These are phyloP conservation scores for Gleditsia sinensis DNA, from an alignment of 306 rosid genomes.

Conservation along the genomic window DNA sequence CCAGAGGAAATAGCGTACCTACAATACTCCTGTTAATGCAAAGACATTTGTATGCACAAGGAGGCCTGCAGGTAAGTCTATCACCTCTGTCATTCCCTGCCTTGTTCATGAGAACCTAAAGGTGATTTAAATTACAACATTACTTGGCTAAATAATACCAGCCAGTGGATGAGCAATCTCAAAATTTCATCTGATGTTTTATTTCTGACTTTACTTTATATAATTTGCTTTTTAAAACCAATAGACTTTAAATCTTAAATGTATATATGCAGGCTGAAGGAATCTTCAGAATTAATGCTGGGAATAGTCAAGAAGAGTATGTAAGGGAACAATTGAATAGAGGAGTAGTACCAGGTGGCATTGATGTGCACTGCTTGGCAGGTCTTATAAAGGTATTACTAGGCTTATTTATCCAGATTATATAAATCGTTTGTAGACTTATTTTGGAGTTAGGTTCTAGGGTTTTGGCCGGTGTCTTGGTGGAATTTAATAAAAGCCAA, in stretches of 20 bases:
- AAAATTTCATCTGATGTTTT: neutral
- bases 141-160: neutral
- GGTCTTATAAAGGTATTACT: slow-evolving; percentile 87
- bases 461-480: slow-evolving; percentile 18
- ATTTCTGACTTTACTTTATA: slow-evolving; percentile 11
- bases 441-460: slow-evolving; percentile 8
- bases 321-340: slow-evolving; percentile 88
- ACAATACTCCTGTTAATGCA: slow-evolving; percentile 91
- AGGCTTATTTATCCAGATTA: slow-evolving; percentile 1
- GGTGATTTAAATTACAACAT: slow-evolving; percentile 13
- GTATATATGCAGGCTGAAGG: slow-evolving; percentile 85
- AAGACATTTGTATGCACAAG: slow-evolving; percentile 78
- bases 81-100: slow-evolving; percentile 22
- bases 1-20: slow-evolving; percentile 97
- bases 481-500: slow-evolving; percentile 15
- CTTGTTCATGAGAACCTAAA: neutral
- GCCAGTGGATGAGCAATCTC: slow-evolving; percentile 2
- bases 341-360: slow-evolving; percentile 76
- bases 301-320: slow-evolving; percentile 89
- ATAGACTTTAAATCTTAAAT: slow-evolving; percentile 32
- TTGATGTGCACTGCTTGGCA: slow-evolving; percentile 91
- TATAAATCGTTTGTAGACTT: neutral
- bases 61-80: slow-evolving; percentile 84
- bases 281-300: slow-evolving; percentile 92
- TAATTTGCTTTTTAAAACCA: slow-evolving; percentile 27